These are phyloP conservation scores for Wickerhamiella bombiphila DNA, from an alignment of 805 yeast genomes.

Conservation along the genomic window DNA sequence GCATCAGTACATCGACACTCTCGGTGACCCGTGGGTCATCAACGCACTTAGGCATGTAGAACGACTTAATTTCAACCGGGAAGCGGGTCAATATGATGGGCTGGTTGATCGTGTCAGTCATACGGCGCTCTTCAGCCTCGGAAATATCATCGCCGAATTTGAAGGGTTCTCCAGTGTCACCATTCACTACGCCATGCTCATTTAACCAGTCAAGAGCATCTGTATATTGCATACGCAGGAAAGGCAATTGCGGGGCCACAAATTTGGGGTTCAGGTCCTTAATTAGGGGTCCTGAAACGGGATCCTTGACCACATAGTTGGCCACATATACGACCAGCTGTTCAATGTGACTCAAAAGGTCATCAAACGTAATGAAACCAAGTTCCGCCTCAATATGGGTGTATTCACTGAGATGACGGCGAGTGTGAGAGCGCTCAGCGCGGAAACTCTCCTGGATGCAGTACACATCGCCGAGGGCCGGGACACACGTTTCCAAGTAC, in stretches of 20 bases:
- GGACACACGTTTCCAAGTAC: slow-evolving; percentile 89
- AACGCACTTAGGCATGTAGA: slow-evolving; percentile 87
- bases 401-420: slow-evolving; percentile 94
- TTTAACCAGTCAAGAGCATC: slow-evolving; percentile 92
- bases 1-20: slow-evolving; percentile 96
- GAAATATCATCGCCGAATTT: slow-evolving; percentile 98
- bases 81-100: slow-evolving; percentile 87
- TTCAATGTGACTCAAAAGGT: slow-evolving; percentile 74
- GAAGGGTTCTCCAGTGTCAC: slow-evolving; percentile 81
- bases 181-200: slow-evolving; percentile 80
- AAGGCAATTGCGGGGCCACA: slow-evolving; percentile 68
- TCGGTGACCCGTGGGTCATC: slow-evolving; percentile 94
- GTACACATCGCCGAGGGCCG: slow-evolving; percentile 93
- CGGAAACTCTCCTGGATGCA: slow-evolving; percentile 97
- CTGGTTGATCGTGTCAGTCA: slow-evolving; percentile 88
- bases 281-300: slow-evolving; percentile 79
- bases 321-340: slow-evolving; percentile 53
- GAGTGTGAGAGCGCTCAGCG: slow-evolving; percentile 96
- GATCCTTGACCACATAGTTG: slow-evolving; percentile 70
- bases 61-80: slow-evolving; percentile 95
- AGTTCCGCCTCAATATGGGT: slow-evolving; percentile 95
- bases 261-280: slow-evolving; percentile 88
- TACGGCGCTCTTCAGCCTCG: slow-evolving; percentile 97
- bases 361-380: slow-evolving; percentile 77
- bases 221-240: slow-evolving; percentile 79